These are phyloP conservation scores for Neonectria hederae DNA, from an alignment of 2,329 filamentous ascomycete genomes.

Conservation along the genomic window DNA sequence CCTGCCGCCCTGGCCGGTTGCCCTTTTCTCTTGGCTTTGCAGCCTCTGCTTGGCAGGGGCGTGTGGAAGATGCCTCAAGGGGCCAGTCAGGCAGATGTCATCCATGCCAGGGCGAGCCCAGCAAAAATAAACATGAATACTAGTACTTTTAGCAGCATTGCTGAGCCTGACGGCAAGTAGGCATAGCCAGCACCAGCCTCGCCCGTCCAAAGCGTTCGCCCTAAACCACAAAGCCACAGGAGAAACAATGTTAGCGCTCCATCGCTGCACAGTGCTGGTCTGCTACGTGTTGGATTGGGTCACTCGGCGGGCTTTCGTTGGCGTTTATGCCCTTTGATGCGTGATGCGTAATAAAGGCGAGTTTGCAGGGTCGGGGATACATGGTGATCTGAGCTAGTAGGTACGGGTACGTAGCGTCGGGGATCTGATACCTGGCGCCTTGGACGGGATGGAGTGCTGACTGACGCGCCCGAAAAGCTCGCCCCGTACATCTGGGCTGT, in stretches of 20 bases:
- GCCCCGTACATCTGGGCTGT: conserved; percentile 29
- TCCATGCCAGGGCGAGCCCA: conserved; percentile 31
- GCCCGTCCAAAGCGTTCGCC: background rate
- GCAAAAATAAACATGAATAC: conserved; percentile 17
- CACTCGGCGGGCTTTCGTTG: background rate
- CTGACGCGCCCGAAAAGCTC: conserved; percentile 28
- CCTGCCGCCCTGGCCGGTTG: conserved; percentile 16
- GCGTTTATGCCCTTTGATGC: background rate
- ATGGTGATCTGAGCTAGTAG: background rate
- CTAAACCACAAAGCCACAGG: background rate
- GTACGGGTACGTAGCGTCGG: background rate
- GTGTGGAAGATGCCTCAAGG: conserved; percentile 31
- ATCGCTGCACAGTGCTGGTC: background rate
- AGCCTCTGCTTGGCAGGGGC: conserved; percentile 16
- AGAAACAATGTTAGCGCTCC: conserved; percentile 2
- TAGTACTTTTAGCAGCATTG: conserved; percentile 1
- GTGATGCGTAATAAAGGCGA: conserved; percentile 1
- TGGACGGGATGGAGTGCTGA: background rate
- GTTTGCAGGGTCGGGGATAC: conserved; percentile 8
- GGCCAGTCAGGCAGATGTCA: conserved; percentile 34
- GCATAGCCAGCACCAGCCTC: background rate
- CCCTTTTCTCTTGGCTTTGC: conserved; percentile 25
- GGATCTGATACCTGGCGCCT: conserved; percentile 7
- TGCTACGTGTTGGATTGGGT: conserved; percentile 13
- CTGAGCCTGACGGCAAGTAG: background rate